Base-by-base conservation (phyloP, 352 stramenopile species). In the Phytophthora pini region DNA sequence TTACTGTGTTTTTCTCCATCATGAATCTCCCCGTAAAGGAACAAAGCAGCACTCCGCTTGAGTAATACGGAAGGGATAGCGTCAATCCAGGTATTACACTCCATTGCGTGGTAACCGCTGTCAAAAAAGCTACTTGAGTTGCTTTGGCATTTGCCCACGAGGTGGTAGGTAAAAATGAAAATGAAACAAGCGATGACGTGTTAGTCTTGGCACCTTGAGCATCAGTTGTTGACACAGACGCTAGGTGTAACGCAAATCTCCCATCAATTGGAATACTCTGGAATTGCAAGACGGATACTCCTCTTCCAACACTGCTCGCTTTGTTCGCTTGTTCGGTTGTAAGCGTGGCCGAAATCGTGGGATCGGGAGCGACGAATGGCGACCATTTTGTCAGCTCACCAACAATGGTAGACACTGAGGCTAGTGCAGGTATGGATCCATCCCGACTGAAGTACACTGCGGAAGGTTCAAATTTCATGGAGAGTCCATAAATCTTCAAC, bases 21-120 rank as follows among this genome's bases (percentile, higher is more conserved):
- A 86, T 83, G 52, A 89, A 77, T 34, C 80, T 70, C 5, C 78
- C 78, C 0, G 70, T 84, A 54, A 87, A 89, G 2, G 70, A 72
- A 8, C 68, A 71, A 22, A 89, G 20, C 8, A 87, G 26, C 31
- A 89, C 72, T 4, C 80, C 80, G n/a, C 27, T 41, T 9, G 51
- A 45, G 34, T 62, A 39, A 49, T 64, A 54, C 5, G 68, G 22
- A 11, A 76, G 38, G 5, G 27, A 51, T 11, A 72, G 59, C 9
- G 12, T 41, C 29, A 82, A 63, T n/a, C 79, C 80, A 45, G 68
- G 55, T 20, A 89, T 43, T 0, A 43, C 4, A 45, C 58, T 65
- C 56, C 73, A 89, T 31, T 76, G 72, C 1, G 48, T 50, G 22
- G 62, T 84, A 13, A 62, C 65, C 6, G 65, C 40, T 26, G 80